Conservation (phyloP, 1,139 yeast species). For the Kurtzmaniella quercitrusa region DNA sequence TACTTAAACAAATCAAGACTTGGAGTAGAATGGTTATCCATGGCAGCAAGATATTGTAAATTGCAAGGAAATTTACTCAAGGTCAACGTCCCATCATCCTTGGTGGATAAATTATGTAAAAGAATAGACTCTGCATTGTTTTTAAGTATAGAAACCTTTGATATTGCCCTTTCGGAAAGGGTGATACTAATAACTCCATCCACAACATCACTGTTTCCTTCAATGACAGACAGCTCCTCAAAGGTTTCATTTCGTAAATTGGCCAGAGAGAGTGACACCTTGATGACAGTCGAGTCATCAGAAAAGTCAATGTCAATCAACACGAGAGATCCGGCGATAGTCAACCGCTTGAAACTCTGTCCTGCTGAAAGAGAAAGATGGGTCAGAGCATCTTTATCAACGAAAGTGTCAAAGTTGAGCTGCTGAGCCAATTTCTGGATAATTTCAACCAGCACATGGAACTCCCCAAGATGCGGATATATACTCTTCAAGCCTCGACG, state of each 20-base stretch:
- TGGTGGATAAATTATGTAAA: conserved; percentile 19
- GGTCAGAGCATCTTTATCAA: conserved; percentile 35
- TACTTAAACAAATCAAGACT: conserved; percentile 30
- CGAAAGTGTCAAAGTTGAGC: conserved; percentile 39
- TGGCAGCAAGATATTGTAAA: conserved; percentile 32
- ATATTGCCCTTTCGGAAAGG: not conserved
- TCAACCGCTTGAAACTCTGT: conserved; percentile 24
- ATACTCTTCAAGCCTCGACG: conserved; percentile 26
- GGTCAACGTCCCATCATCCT: conserved; percentile 12
- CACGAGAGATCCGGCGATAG: conserved; percentile 42
- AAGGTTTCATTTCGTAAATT: conserved; percentile 15
- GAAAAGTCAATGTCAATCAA: conserved; percentile 41
- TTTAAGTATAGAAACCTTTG: conserved; percentile 4
- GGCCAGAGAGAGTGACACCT: conserved; percentile 36
- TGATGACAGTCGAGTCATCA: conserved; percentile 20
- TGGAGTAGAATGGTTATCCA: conserved; percentile 32
- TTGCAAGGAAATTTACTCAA: conserved; percentile 26
- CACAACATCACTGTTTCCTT: not conserved
- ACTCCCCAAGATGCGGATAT: conserved; percentile 29
- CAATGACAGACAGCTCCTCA: conserved; percentile 2
- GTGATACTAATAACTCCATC: not conserved
- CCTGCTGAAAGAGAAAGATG: conserved; percentile 18
- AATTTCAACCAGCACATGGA: conserved; percentile 34
- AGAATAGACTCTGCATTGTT: conserved; percentile 26
- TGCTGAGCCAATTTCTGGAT: conserved; percentile 40